Percentiles rank a stretch among this genome's conserved stretches.
Evolutionary conservation across 768 basidiomycete species (phyloP).

Genomic region (Auricularia cornea): DNA sequence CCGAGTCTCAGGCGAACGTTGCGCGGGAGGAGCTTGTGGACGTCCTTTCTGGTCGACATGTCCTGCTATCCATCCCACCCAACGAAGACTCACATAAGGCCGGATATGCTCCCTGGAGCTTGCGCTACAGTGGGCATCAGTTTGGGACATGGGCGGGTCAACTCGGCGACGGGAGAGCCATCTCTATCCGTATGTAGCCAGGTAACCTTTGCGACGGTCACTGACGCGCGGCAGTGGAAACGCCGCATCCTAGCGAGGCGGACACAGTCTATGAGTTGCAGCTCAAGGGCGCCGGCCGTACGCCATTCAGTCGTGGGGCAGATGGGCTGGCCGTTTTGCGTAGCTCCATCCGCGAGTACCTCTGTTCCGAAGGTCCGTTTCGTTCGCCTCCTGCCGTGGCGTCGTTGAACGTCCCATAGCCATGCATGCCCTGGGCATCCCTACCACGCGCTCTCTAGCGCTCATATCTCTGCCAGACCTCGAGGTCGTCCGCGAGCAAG

Average conservation of each 20-base stretch:
- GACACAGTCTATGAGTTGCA: constrained; percentile 71
- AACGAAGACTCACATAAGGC: constrained; percentile 19
- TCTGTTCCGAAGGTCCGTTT: constrained; percentile 76
- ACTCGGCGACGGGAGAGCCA: constrained; percentile 91
- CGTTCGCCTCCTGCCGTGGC: background rate
- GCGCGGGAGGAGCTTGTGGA: constrained; percentile 69
- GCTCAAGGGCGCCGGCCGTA: constrained; percentile 89
- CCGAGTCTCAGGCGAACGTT: constrained; percentile 23
- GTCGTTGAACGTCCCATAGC: constrained; percentile 26
- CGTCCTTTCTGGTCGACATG: constrained; percentile 68
- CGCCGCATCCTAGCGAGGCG: constrained; percentile 55
- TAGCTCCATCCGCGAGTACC: constrained; percentile 88
- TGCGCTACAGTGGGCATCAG: constrained; percentile 87
- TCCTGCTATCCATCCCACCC: constrained; percentile 43
- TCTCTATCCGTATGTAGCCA: constrained; percentile 58
- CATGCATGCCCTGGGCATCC: constrained; percentile 74
- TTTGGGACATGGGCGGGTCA: constrained; percentile 91
- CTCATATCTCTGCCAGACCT: constrained; percentile 68
- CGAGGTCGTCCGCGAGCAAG: constrained; percentile 62
- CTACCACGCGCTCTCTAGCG: constrained; percentile 81
- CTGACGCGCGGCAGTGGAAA: constrained; percentile 47
- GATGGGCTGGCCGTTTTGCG: constrained; percentile 95
- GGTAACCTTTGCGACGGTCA: background rate
- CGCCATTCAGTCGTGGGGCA: constrained; percentile 85
- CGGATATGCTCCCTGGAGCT: constrained; percentile 71